Conservation (phyloP, 345 rosid species). For the Kernera saxatilis region DNA sequence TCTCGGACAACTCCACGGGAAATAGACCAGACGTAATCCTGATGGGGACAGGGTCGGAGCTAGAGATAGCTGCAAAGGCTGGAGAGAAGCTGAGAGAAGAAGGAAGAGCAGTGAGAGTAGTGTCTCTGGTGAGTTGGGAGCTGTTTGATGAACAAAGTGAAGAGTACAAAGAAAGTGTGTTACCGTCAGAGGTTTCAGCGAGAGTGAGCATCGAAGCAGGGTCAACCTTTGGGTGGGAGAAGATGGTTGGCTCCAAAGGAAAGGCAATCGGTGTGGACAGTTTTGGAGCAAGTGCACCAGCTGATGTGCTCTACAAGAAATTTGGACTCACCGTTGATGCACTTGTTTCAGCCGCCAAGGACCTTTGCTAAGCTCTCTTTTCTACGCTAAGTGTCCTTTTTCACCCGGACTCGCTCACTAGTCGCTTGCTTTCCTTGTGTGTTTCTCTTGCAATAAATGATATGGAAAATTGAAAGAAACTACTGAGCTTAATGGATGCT, state of each 20-base stretch:
- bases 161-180: constrained; percentile 68
- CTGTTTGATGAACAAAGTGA: constrained; percentile 61
- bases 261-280: constrained; percentile 72
- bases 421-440: too few relatives aligned
- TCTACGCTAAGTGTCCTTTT: neutral
- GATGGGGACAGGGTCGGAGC: constrained; percentile 88
- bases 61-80: constrained; percentile 78
- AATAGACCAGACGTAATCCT: constrained; percentile 77
- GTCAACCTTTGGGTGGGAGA: constrained; percentile 77
- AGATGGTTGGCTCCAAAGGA: constrained; percentile 59
- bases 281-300: constrained; percentile 93
- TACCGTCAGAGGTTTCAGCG: constrained; percentile 60
- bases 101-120: constrained; percentile 83
- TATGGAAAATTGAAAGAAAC: neutral
- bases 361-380: constrained; percentile 28
- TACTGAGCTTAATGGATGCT: neutral
- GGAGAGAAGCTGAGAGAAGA: constrained; percentile 73
- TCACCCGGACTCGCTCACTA: neutral
- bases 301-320: constrained; percentile 67
- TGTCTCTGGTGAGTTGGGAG: constrained; percentile 86
- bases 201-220: constrained; percentile 84
- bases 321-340: constrained; percentile 64
- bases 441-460: neutral
- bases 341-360: constrained; percentile 58
- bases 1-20: constrained; percentile 79